Evolutionary conservation across 169 alveolate species (phyloP).

Genomic region (Eimeria necatrix): DNA sequence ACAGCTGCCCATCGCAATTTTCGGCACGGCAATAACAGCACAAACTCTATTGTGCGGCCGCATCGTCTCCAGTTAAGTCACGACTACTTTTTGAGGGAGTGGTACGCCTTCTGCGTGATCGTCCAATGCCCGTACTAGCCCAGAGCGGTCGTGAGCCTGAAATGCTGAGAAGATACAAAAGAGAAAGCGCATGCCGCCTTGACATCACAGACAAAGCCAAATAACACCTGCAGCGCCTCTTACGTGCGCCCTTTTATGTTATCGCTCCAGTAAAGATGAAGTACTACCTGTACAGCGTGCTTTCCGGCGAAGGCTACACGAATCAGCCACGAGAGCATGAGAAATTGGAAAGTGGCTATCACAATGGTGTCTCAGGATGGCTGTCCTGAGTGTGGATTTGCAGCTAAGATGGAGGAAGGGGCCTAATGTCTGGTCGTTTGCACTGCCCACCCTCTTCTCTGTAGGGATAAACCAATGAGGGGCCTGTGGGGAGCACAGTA

Average conservation of each 20-base stretch:
- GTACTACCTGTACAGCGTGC: background rate
- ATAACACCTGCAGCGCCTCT: too few relatives aligned
- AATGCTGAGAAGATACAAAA: slow-evolving; percentile 1
- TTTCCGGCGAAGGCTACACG: background rate
- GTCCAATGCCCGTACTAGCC: slow-evolving; percentile 41
- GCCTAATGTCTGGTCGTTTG: background rate
- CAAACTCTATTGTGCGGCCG: too few relatives aligned
- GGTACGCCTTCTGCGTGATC: slow-evolving; percentile 38
- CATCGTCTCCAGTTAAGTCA: slow-evolving; percentile 15
- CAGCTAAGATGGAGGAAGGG: background rate
- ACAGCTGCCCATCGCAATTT: background rate
- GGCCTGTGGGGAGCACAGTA: slow-evolving; percentile 65
- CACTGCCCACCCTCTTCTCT: slow-evolving; percentile 49
- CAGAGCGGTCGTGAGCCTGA: slow-evolving; percentile 43
- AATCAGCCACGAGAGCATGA: background rate
- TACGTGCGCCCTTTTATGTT: too few relatives aligned
- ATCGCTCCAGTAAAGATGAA: too few relatives aligned
- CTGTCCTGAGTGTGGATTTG: background rate
- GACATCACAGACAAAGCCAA: too few relatives aligned
- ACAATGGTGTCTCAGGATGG: too few relatives aligned
- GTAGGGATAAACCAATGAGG: slow-evolving; percentile 51
- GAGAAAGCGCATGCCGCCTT: background rate
- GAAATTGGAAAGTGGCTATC: too few relatives aligned
- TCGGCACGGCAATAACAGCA: too few relatives aligned
- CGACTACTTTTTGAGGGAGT: slow-evolving; percentile 11